phyloP scores from a whole-genome alignment of 1,139 yeast species.

The Candida buenavistaensis region DNA sequence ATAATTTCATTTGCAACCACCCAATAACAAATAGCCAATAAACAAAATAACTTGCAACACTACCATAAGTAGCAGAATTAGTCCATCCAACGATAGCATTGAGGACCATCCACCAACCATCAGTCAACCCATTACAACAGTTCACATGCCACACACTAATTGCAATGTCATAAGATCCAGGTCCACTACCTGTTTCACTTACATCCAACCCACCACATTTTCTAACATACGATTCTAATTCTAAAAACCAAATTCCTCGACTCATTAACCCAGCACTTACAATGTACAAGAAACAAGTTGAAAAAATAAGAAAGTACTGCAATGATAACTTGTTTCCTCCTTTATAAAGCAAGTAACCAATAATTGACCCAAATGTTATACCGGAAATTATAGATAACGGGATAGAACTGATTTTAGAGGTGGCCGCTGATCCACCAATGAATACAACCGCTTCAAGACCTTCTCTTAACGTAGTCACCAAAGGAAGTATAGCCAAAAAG shows the following conservation, averaged over 20 bases:
- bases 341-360: conserved; percentile 39
- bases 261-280: conserved; percentile 48
- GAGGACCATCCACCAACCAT: conserved; percentile 91
- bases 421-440: conserved; percentile 49
- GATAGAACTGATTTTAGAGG: conserved; percentile 38
- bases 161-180: conserved; percentile 86
- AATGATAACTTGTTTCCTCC: conserved; percentile 44
- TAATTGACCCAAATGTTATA: conserved; percentile 32
- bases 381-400: conserved; percentile 42
- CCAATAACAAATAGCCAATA: conserved; percentile 73
- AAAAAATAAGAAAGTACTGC: conserved; percentile 40
- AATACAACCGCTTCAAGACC: conserved; percentile 51
- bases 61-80: conserved; percentile 91
- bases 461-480: conserved; percentile 46
- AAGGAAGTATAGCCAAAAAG: conserved; percentile 42
- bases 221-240: conserved; percentile 64
- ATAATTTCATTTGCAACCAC: conserved; percentile 50
- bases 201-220: conserved; percentile 82
- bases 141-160: conserved; percentile 93
- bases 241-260: conserved; percentile 87
- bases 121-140: conserved; percentile 90
- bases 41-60: conserved; percentile 70
- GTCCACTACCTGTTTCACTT: conserved; percentile 87
- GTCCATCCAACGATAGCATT: conserved; percentile 96
- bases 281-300: conserved; percentile 44